Evolutionary conservation across 768 basidiomycete genomes (phyloP).

Genomic region (Suillus ampliporus): DNA sequence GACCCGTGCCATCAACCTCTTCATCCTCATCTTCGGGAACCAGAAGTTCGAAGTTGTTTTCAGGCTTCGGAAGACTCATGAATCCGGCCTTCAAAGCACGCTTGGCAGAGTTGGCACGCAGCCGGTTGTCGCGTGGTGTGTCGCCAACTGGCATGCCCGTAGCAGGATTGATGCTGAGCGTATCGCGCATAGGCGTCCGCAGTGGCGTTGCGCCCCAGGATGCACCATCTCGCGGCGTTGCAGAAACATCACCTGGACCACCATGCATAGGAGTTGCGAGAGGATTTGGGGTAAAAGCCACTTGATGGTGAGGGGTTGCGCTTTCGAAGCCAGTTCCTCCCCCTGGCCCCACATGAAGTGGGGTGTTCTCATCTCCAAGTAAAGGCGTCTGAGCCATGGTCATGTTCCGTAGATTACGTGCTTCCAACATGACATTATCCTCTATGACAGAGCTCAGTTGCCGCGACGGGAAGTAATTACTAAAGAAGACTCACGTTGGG

Average conservation of each 20-base stretch:
- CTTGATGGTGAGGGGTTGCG: slow-evolving; percentile 91
- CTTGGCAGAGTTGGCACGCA: slow-evolving; percentile 67
- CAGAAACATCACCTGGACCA: slow-evolving; percentile 48
- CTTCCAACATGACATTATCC: slow-evolving; percentile 94
- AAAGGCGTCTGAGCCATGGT: slow-evolving; percentile 90
- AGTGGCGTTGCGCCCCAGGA: slow-evolving; percentile 73
- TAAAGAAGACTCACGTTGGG: slow-evolving; percentile 73
- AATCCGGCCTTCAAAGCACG: slow-evolving; percentile 83
- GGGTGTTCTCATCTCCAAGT: slow-evolving; percentile 97
- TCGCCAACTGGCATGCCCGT: slow-evolving; percentile 61
- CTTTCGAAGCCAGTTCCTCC: slow-evolving; percentile 93
- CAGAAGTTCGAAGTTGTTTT: slow-evolving; percentile 96
- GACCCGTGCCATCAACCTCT: slow-evolving; percentile 39
- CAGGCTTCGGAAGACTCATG: slow-evolving; percentile 83
- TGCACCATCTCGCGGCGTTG: slow-evolving; percentile 56
- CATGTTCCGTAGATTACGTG: slow-evolving; percentile 95
- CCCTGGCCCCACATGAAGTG: slow-evolving; percentile 73
- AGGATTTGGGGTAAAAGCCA: slow-evolving; percentile 95
- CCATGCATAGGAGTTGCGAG: slow-evolving; percentile 81
- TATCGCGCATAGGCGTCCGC: slow-evolving; percentile 95
- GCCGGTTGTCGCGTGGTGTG: slow-evolving; percentile 80
- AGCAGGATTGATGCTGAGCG: slow-evolving; percentile 82
- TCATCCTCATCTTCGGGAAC: slow-evolving; percentile 85
- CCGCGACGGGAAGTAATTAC: slow-evolving; percentile 10
- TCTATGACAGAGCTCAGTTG: slow-evolving; percentile 52